Evolutionary conservation across 2,329 filamentous ascomycete species (phyloP), one percentile per base, ranked within the genome.

Genomic region (Colletotrichum sp.): DNA sequence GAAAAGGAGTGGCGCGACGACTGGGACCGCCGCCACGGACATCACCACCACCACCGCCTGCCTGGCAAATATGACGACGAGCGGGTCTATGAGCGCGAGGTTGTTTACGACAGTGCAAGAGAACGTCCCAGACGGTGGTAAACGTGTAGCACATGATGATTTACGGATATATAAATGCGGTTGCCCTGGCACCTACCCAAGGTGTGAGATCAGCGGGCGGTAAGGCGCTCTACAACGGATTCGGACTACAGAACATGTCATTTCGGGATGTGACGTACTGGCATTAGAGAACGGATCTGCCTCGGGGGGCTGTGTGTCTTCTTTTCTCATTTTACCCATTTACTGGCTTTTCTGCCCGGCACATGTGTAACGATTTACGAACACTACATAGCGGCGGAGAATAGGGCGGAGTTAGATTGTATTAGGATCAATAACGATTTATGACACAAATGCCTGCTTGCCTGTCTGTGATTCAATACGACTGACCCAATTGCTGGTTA

Each of bases 31-130:
- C 82, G 83, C 59, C 82, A 85, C 77, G 82, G 83, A 73, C 81
- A 81, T 66, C 78, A 80, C 39, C 79, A 76, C 39, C 78, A 82
- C 74, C 81, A 80, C 70, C 78, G 78, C 57, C 75, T 80, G 78
- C 76, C 81, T 74, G 80, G 84, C 80, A 80, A 79, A 67, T 88
- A 88, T 78, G 92, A 93, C 55, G 92, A 94, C 70, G 92, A 94
- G 79, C 87, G 90, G 27, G 88, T 93, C 78, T 90, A 91, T 76
- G 93, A 95, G 85, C 90, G 91, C 36, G 94, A 95, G 81, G 87
- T 94, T 70, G 84, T 93, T 65, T 93, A 92, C 79, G 93, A 95
- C 69, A 86, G 83, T 70, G 44, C 44, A 22, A 48, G 44, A 48
- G 67, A 71, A 60, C 74, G 30, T 22, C 74, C 72, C 55, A 61